Percentiles rank a stretch among this genome's conserved stretches.
These are phyloP conservation scores for Fraxinus floribunda DNA, from an alignment of 305 asterid genomes.

Conservation along the genomic window DNA sequence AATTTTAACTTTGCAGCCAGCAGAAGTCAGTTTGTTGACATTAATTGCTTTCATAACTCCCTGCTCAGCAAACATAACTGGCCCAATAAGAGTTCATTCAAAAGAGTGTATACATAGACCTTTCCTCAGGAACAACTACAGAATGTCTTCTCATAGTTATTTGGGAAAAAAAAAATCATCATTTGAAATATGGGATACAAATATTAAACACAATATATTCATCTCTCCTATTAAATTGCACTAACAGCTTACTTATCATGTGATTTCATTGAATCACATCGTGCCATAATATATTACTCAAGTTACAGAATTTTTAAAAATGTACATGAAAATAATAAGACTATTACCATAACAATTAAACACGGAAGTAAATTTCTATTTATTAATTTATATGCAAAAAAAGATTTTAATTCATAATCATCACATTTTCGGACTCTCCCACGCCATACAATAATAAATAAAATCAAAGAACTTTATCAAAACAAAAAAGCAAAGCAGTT, in stretches of 20 bases:
- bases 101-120: slow-evolving; percentile 5
- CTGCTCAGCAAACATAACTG: slow-evolving; percentile 31
- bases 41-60: slow-evolving; percentile 87
- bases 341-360: no score
- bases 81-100: slow-evolving; percentile 1
- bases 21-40: slow-evolving; percentile 76
- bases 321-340: no score
- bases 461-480: neutral
- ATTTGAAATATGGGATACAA: neutral
- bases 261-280: neutral
- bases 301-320: no score
- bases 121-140: neutral
- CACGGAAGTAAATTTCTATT: neutral
- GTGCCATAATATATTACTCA: no score
- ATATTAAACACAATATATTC: neutral
- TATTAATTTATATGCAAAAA: neutral
- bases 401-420: neutral
- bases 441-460: neutral
- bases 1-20: slow-evolving; percentile 85
- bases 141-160: neutral
- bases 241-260: neutral
- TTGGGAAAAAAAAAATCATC: neutral
- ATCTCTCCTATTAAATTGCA: neutral
- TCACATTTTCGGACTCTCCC: neutral
- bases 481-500: neutral